Conservation (phyloP, 352 stramenopile species). For the Globisporangium ultimum region DNA sequence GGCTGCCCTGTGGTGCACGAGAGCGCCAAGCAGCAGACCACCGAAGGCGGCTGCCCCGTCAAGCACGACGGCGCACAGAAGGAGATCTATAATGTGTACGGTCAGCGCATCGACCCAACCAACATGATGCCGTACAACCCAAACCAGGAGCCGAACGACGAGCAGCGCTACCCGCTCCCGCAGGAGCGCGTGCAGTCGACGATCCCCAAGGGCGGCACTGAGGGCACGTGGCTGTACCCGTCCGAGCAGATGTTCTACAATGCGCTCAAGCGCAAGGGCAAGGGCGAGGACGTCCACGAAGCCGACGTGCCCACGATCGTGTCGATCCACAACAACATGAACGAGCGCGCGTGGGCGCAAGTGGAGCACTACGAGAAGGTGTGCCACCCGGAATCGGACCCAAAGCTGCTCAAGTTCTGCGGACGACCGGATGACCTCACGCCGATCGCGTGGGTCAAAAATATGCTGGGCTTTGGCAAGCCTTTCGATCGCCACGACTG, state of each 20-base stretch:
- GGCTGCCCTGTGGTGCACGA: slow-evolving; percentile 78
- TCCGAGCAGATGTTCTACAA: slow-evolving; percentile 99
- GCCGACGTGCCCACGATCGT: slow-evolving; percentile 94
- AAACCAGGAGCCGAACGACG: slow-evolving; percentile 92
- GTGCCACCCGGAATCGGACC: slow-evolving; percentile 68
- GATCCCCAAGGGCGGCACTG: slow-evolving; percentile 95
- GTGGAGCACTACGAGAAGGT: slow-evolving; percentile 97
- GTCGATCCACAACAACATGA: slow-evolving; percentile 99
- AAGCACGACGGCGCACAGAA: slow-evolving; percentile 25
- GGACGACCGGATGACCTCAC: slow-evolving; percentile 95
- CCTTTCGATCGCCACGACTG: slow-evolving; percentile 99
- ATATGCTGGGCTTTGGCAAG: slow-evolving; percentile 75
- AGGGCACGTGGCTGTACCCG: slow-evolving; percentile 97
- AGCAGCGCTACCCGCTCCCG: slow-evolving; percentile 88
- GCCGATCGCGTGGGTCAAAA: slow-evolving; percentile 93
- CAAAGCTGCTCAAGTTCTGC: slow-evolving; percentile 96
- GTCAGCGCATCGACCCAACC: slow-evolving; percentile 94
- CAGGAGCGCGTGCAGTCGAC: slow-evolving; percentile 93
- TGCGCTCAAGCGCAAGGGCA: slow-evolving; percentile 95
- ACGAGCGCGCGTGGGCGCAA: slow-evolving; percentile 97
- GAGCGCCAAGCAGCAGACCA: slow-evolving; percentile 15
- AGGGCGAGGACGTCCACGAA: slow-evolving; percentile 95
- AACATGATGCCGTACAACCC: slow-evolving; percentile 98
- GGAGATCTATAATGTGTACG: slow-evolving; percentile 97
- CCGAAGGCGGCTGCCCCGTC: slow-evolving; percentile 54